phyloP scores from a whole-genome alignment of 2,329 filamentous ascomycete genomes.

The Sarocladium strictum region DNA sequence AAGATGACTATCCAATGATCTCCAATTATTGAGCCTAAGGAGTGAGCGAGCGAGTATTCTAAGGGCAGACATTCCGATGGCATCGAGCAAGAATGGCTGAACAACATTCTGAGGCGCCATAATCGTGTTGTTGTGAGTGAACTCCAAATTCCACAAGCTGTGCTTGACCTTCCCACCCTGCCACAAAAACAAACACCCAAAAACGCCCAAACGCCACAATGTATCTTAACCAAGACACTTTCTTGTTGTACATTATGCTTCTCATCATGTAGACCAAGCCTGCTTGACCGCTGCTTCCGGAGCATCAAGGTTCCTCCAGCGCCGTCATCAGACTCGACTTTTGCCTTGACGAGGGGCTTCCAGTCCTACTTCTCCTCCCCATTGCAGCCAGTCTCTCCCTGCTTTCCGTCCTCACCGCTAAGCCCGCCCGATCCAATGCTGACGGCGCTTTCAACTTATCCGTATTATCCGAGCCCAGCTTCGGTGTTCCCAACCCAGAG shows the following conservation, averaged over 20 bases:
- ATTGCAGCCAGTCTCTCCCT: constrained; percentile 63
- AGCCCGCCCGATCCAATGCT: constrained; percentile 60
- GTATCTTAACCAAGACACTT: background rate
- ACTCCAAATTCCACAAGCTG: background rate
- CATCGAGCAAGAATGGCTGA: background rate
- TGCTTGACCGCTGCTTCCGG: no score
- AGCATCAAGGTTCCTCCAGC: constrained; percentile 33
- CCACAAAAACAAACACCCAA: background rate
- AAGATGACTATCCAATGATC: background rate
- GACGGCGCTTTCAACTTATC: constrained; percentile 38
- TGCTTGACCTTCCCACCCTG: background rate
- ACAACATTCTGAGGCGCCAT: background rate
- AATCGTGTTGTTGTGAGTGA: no score
- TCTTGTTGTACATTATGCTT: background rate
- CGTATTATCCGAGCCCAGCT: constrained; percentile 42
- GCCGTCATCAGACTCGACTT: constrained; percentile 53
- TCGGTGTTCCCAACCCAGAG: constrained; percentile 64
- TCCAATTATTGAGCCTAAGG: no score
- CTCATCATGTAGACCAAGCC: no score
- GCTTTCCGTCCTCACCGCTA: constrained; percentile 80
- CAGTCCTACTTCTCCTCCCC: constrained; percentile 50
- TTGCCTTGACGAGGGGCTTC: constrained; percentile 47
- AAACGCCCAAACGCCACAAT: background rate
- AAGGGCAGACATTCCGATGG: background rate
- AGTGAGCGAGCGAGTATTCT: no score